Evolutionary conservation across 169 alveolate species (phyloP), one percentile per base, ranked within the genome.

Genomic region (Eimeria brunetti): DNA sequence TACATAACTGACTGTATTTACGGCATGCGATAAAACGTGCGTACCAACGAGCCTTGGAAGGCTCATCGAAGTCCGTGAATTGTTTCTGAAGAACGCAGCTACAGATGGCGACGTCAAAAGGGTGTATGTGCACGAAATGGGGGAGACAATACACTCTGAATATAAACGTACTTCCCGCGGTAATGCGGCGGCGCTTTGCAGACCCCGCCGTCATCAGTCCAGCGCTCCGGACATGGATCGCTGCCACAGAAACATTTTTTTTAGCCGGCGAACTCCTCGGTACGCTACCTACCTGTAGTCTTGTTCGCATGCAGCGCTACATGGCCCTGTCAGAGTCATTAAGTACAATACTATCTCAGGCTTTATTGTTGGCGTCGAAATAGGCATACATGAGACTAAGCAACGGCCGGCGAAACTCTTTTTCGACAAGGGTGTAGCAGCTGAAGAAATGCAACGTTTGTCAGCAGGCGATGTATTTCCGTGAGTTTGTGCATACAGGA

Each of bases 81-180:
- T 69, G 78, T 69, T 92, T 92, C 53, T 92, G 89, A 27, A 88
- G 91, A 7, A 83, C 96, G 33, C 96, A 92, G 69, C 96, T 92
- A 41, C 75, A 46, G 67, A 11, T 4, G 75, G 33, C 22, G 44
- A 27, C 67, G 27, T 51, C 30, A 14, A 27, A 7, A 24, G 38
- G 62, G 44, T 12, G 16, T 6, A 27, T 18, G 88, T 14, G 46
- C 30, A n/a, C 27, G 69, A 6, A 33, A n/a, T 27, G 11, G 14
- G 60, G 12, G 46, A 4, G 46, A 4, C 46, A 36, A 14, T 46
- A 84, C 27, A 46, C 3, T 33, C 0, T 33, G 46, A 11, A 38
- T 7, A 18, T 20, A 44, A 1, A 27, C 81, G 36, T 44, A 86
- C 92, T 62, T 86, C 71, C 92, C 92, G 27, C 67, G 81, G 81